These are phyloP conservation scores for Coix lacrymajobi DNA, from an alignment of 176 grass and related monocot genomes.

Conservation along the genomic window DNA sequence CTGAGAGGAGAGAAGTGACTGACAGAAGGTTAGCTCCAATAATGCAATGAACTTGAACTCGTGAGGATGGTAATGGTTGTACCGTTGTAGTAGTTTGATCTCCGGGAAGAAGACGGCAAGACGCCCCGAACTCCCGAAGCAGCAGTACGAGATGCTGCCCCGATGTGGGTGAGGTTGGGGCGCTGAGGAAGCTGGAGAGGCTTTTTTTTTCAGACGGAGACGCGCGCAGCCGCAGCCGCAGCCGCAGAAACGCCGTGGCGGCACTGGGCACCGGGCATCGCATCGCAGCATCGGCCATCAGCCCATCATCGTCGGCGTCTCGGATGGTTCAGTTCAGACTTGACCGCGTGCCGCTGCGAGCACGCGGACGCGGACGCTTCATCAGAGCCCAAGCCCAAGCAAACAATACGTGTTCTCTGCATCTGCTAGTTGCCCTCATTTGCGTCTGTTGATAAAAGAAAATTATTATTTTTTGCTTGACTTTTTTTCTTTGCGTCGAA, in stretches of 20 bases:
- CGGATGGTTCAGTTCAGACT: neutral
- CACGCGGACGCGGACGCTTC: neutral
- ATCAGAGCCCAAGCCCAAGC: neutral
- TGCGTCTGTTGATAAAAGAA: neutral
- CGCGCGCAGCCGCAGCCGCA: neutral
- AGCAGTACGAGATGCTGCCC: neutral
- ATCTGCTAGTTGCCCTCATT: neutral
- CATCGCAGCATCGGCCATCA: neutral
- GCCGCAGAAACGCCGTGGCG: conserved; percentile 18
- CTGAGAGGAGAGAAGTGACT: neutral
- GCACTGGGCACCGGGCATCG: neutral
- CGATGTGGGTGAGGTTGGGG: neutral
- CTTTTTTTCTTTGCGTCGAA: neutral
- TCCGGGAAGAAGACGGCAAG: neutral
- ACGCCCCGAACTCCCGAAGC: neutral
- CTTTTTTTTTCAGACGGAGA: neutral
- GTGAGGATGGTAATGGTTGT: too few relatives aligned
- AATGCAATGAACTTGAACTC: too few relatives aligned
- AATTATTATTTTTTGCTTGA: neutral
- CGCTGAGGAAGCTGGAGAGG: neutral
- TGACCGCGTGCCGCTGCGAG: conserved; percentile 13
- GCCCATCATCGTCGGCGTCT: too few relatives aligned
- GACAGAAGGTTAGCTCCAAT: too few relatives aligned
- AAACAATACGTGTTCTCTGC: too few relatives aligned
- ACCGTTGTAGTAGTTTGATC: too few relatives aligned